Evolutionary conservation across 2,329 filamentous ascomycete genomes (phyloP).

Genomic region (Sporothrix globosa): DNA sequence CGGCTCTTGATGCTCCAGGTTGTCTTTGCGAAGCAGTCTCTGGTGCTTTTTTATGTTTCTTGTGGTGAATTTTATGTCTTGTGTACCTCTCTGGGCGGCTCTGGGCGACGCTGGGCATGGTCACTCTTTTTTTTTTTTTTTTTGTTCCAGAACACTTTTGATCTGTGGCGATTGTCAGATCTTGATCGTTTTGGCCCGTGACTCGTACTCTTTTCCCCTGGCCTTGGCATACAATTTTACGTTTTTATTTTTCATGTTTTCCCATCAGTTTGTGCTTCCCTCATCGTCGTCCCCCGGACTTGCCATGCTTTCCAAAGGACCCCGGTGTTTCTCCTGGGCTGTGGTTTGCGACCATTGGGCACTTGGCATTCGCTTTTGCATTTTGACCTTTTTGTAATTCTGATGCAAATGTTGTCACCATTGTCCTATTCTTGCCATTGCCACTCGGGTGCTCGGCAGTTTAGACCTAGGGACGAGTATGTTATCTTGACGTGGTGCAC

Average conservation of each 20-base stretch:
- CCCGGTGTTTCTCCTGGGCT: no score
- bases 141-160: conserved; percentile 39
- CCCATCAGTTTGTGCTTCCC: neutral
- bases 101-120: neutral
- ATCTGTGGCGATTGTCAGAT: conserved; percentile 39
- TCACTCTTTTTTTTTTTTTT: neutral
- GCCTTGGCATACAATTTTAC: conserved; percentile 31
- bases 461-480: neutral
- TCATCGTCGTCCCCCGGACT: no score
- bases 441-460: conserved; percentile 9
- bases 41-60: neutral
- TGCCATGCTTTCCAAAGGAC: no score
- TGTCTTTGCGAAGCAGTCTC: no score
- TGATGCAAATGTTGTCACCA: conserved; percentile 12
- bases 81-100: conserved; percentile 18
- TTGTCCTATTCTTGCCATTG: no score
- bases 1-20: conserved; percentile 37
- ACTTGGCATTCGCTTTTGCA: neutral
- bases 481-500: neutral
- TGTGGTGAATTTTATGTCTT: conserved; percentile 36
- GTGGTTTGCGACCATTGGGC: neutral
- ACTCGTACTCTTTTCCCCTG: conserved; percentile 9
- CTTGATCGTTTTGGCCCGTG: conserved; percentile 34
- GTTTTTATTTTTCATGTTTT: neutral
- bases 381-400: conserved; percentile 17